Conservation (phyloP, 768 basidiomycete species). For the Arthromyces matolae region DNA sequence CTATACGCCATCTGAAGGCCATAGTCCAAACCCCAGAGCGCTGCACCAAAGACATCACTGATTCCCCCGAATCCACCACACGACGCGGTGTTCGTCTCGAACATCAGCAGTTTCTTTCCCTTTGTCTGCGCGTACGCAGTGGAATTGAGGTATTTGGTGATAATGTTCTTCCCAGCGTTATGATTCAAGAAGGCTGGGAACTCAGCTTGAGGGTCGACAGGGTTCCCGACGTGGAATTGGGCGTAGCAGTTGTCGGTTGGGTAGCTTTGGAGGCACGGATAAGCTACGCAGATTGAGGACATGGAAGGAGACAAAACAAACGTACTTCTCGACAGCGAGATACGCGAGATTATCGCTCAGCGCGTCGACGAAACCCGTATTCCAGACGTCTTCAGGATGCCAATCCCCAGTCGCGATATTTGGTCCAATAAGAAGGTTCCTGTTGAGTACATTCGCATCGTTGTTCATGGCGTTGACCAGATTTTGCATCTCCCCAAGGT, state of each 20-base stretch:
- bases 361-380: conserved; percentile 45
- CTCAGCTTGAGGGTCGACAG: conserved; percentile 39
- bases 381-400: conserved; percentile 44
- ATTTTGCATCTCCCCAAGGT: conserved; percentile 44
- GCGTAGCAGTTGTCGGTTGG: conserved; percentile 60
- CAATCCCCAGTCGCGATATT: conserved; percentile 55
- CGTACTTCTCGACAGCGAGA: conserved; percentile 56
- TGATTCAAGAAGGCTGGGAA: conserved; percentile 63
- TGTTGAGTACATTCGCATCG: conserved; percentile 31
- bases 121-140: conserved; percentile 39
- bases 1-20: conserved; percentile 57
- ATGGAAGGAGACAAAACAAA: neutral
- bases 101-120: conserved; percentile 56
- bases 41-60: conserved; percentile 58
- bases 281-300: neutral
- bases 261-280: conserved; percentile 31
- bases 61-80: conserved; percentile 69
- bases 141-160: conserved; percentile 49
- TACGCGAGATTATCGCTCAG: conserved; percentile 40
- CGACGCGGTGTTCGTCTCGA: conserved; percentile 68
- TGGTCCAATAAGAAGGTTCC: conserved; percentile 55
- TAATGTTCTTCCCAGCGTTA: conserved; percentile 43
- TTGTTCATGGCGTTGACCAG: conserved; percentile 36
- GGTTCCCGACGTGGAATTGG: conserved; percentile 37
- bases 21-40: conserved; percentile 65